Evolutionary conservation across 345 rosid genomes (phyloP).

Genomic region (Raphanus raphanistrum): DNA sequence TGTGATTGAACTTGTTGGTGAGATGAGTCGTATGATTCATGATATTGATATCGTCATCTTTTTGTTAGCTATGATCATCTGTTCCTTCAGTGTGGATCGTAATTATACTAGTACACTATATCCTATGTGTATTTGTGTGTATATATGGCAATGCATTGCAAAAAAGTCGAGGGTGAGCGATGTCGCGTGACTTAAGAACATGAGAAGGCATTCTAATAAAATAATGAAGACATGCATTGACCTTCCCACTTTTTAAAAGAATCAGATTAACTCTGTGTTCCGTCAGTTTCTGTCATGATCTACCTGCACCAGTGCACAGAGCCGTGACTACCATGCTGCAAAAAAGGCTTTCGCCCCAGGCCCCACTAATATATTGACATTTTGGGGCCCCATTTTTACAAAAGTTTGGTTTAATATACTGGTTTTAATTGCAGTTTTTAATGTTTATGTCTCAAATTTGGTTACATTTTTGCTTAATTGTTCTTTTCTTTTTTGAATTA

Average conservation of each 20-base stretch:
- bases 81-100: background rate
- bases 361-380: too few relatives aligned
- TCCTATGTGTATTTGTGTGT: background rate
- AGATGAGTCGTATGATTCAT: background rate
- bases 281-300: constrained; percentile 55
- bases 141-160: constrained; percentile 22
- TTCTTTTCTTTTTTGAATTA: too few relatives aligned
- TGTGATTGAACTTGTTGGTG: background rate
- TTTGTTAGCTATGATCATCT: background rate
- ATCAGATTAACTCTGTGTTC: constrained; percentile 40
- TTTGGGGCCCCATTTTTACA: too few relatives aligned
- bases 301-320: too few relatives aligned
- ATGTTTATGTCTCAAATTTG: too few relatives aligned
- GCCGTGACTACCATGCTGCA: too few relatives aligned
- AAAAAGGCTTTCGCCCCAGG: too few relatives aligned
- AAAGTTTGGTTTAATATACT: too few relatives aligned
- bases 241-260: constrained; percentile 35
- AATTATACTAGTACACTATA: background rate
- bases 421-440: too few relatives aligned
- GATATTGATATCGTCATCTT: background rate
- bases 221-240: constrained; percentile 53
- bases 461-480: too few relatives aligned
- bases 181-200: constrained; percentile 39
- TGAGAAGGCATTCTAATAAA: constrained; percentile 38
- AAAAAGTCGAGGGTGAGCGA: constrained; percentile 38